Evolutionary conservation across 208 protist genomes (phyloP).

Genomic region (Leishmania aethiopica): DNA sequence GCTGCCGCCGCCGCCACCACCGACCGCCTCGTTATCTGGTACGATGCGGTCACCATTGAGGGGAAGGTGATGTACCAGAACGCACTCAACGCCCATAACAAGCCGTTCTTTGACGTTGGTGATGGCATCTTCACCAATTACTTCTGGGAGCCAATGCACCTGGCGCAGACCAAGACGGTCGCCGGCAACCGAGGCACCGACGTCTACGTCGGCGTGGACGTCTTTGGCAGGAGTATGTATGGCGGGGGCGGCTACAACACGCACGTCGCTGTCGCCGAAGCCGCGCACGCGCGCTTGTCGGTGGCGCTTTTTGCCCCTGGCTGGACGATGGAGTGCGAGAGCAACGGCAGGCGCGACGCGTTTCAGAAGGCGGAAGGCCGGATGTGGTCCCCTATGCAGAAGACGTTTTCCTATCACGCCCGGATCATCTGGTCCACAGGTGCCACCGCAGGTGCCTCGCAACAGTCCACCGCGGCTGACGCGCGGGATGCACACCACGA

Average conservation of each 20-base stretch:
- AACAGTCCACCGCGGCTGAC: neutral
- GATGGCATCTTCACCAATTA: conserved; percentile 93
- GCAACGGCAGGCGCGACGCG: conserved; percentile 38
- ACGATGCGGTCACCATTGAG: conserved; percentile 81
- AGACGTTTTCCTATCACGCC: conserved; percentile 30
- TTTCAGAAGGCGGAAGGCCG: conserved; percentile 55
- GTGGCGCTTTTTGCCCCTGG: conserved; percentile 90
- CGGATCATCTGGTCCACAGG: neutral
- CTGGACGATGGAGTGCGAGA: conserved; percentile 81
- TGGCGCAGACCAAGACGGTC: conserved; percentile 34
- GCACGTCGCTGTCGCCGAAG: conserved; percentile 44
- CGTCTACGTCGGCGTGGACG: conserved; percentile 86
- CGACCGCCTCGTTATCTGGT: conserved; percentile 81
- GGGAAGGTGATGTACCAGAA: conserved; percentile 84
- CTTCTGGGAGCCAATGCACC: conserved; percentile 65
- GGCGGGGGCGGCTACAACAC: conserved; percentile 81
- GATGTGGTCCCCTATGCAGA: conserved; percentile 61
- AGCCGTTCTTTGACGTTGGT: conserved; percentile 77
- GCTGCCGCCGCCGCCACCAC: neutral
- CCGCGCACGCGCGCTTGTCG: conserved; percentile 40
- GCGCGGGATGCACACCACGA: neutral
- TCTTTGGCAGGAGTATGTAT: conserved; percentile 81
- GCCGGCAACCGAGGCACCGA: conserved; percentile 44
- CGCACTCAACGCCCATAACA: conserved; percentile 71
- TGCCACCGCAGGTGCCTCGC: neutral